Percentiles rank a stretch among this genome's conserved stretches.
These are phyloP conservation scores for Zygoascus tannicola DNA, from an alignment of 805 yeast species.

Conservation along the genomic window DNA sequence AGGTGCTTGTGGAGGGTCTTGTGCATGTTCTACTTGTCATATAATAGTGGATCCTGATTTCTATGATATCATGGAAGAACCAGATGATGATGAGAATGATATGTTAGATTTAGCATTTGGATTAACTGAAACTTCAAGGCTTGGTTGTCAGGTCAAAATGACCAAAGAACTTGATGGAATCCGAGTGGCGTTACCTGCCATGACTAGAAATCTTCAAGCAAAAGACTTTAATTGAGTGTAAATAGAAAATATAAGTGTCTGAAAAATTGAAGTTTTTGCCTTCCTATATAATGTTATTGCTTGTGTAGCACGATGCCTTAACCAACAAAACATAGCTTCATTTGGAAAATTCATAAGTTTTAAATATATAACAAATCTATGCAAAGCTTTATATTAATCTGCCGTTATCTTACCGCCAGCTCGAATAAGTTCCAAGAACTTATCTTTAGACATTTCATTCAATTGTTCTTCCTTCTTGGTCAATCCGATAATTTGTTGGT, in stretches of 20 bases:
- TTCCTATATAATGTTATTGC: too few species aligned
- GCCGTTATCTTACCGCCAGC: conserved; percentile 13
- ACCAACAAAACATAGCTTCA: too few species aligned
- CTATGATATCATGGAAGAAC: conserved; percentile 87
- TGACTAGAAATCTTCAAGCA: conserved; percentile 87
- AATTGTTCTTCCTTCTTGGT: conserved; percentile 32
- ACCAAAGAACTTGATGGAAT: conserved; percentile 84
- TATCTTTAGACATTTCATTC: conserved; percentile 79
- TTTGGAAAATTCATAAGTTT: too few species aligned
- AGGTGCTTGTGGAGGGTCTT: conserved; percentile 96
- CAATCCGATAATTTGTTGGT: conserved; percentile 12
- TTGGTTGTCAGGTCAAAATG: conserved; percentile 93
- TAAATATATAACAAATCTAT: conserved; percentile 3
- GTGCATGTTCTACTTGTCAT: conserved; percentile 98
- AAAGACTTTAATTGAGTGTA: conserved; percentile 48
- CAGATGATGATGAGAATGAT: conserved; percentile 95
- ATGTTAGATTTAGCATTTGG: conserved; percentile 98
- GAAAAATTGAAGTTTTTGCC: too few species aligned
- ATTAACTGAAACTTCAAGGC: conserved; percentile 87
- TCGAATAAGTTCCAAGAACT: conserved; percentile 74
- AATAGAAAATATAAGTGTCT: neutral
- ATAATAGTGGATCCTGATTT: conserved; percentile 91
- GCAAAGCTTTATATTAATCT: too few species aligned
- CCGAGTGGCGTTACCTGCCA: conserved; percentile 90
- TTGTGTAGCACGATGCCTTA: too few species aligned